These are phyloP conservation scores for Bassia scoparia DNA, from an alignment of 148 eudicot genomes.

Conservation along the genomic window DNA sequence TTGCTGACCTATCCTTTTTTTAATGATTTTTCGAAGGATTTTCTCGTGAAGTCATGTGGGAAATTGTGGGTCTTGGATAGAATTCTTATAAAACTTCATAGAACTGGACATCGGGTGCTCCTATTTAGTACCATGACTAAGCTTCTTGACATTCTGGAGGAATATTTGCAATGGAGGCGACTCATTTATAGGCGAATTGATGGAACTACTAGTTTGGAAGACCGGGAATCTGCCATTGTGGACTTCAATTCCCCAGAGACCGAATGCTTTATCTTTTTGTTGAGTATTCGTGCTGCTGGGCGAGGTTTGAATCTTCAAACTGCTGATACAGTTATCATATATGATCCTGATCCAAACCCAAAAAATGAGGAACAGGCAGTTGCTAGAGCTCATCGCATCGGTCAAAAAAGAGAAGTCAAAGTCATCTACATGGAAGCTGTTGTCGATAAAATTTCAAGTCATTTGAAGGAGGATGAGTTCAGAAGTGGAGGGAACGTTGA, in stretches of 20 bases:
- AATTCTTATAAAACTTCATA: conserved; percentile 82
- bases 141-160: conserved; percentile 89
- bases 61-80: conserved; percentile 91
- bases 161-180: conserved; percentile 91
- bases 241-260: conserved; percentile 79
- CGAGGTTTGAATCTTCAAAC: conserved; percentile 94
- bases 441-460: conserved; percentile 85
- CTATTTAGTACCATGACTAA: conserved; percentile 99
- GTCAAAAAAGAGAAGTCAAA: conserved; percentile 97
- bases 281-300: conserved; percentile 98
- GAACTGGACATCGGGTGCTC: conserved; percentile 96
- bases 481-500: conserved; percentile 75
- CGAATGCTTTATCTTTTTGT: conserved; percentile 88
- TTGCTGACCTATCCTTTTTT: conserved; percentile 90
- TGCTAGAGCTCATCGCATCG: conserved; percentile 98
- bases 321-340: conserved; percentile 93
- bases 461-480: conserved; percentile 85
- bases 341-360: conserved; percentile 99
- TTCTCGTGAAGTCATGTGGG: conserved; percentile 93
- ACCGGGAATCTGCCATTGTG: conserved; percentile 92
- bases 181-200: conserved; percentile 91
- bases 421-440: conserved; percentile 98
- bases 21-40: conserved; percentile 76
- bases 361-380: conserved; percentile 99
- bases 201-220: conserved; percentile 94